Percentiles rank a stretch among this genome's conserved stretches.
These are phyloP conservation scores for Lagerstroemia speciosa DNA, from an alignment of 345 rosid genomes.

Conservation along the genomic window DNA sequence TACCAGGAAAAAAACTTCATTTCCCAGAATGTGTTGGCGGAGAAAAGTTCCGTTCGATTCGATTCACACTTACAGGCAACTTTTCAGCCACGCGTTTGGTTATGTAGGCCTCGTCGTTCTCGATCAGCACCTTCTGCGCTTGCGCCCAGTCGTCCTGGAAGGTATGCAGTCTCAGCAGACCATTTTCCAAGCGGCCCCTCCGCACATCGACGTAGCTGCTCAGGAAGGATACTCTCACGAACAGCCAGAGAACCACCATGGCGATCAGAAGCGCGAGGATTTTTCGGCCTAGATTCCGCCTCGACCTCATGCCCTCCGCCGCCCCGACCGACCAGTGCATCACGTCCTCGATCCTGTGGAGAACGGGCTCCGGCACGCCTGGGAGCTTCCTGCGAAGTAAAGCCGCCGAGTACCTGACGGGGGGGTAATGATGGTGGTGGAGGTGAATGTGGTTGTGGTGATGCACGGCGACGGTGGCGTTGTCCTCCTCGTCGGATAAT, in stretches of 20 bases:
- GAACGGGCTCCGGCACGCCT: slow-evolving; percentile 37
- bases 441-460: slow-evolving; percentile 8
- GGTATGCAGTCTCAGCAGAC: slow-evolving; percentile 35
- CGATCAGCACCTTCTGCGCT: slow-evolving; percentile 53
- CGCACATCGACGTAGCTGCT: slow-evolving; percentile 22
- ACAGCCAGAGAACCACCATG: slow-evolving; percentile 47
- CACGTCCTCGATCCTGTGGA: slow-evolving; percentile 30
- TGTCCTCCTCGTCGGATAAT: slow-evolving; percentile 17
- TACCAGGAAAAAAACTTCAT: neutral
- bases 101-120: slow-evolving; percentile 22
- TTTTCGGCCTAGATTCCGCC: slow-evolving; percentile 46
- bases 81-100: slow-evolving; percentile 53
- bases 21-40: no score
- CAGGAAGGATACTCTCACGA: slow-evolving; percentile 44
- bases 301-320: slow-evolving; percentile 39
- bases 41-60: neutral
- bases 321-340: slow-evolving; percentile 28
- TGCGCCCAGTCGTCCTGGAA: slow-evolving; percentile 48
- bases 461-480: slow-evolving; percentile 9
- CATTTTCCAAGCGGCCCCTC: slow-evolving; percentile 17
- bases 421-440: slow-evolving; percentile 34
- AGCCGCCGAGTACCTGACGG: slow-evolving; percentile 22
- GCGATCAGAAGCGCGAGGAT: slow-evolving; percentile 36
- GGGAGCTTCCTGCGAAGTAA: slow-evolving; percentile 29
- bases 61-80: slow-evolving; percentile 42